Base-by-base conservation (phyloP, 306 rosid genomes). In the Arachis stenosperma region DNA sequence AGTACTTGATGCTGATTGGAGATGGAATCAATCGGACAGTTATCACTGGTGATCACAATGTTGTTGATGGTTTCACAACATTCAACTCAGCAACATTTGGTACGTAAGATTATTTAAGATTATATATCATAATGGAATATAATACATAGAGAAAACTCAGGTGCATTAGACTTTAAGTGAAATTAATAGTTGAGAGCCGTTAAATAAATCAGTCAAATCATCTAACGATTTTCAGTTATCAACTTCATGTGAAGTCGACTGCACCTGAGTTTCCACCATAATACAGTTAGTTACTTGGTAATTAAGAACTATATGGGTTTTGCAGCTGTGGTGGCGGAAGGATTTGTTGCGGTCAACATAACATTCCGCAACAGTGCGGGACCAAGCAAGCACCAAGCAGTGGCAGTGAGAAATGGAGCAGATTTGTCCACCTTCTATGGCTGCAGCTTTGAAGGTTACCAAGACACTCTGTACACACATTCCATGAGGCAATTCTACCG, bases 311-410 rank as follows among this genome's bases (percentile, higher is more conserved):
- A 17, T 17, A 22, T 22, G 27, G 40, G 46, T 7, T 30, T 66
- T 72, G 69, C 88, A 90, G 97, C 87, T 58, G 94, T 88, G 59
- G 81, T 71, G 6, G 88, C 84, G 44, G 70, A 82, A 9, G 88
- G 86, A 9, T 90, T 90, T 27, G 87, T 90, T 1, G 92, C 85
- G 0, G 84, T 88, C 53, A 85, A 90, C 88, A 80, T 90, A 57
- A 90, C 97, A 4, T 78, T 90, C 77, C 78, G 84, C 6, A 88
- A 90, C 86, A 88, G 88, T 2, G 94, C 97, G 5, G 97, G 97
- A 59, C 80, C 97, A 17, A 67, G 66, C 61, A 90, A 90, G 74
- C 87, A 85, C 74, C 92, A 88, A 70, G 97, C 94, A 0, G 97
- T 90, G 1, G 97, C 94, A 13, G 67, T 86, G 12, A 81, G 97